phyloP scores from a whole-genome alignment of 371 early-diverging fungal species.

The Mucor ambiguus region DNA sequence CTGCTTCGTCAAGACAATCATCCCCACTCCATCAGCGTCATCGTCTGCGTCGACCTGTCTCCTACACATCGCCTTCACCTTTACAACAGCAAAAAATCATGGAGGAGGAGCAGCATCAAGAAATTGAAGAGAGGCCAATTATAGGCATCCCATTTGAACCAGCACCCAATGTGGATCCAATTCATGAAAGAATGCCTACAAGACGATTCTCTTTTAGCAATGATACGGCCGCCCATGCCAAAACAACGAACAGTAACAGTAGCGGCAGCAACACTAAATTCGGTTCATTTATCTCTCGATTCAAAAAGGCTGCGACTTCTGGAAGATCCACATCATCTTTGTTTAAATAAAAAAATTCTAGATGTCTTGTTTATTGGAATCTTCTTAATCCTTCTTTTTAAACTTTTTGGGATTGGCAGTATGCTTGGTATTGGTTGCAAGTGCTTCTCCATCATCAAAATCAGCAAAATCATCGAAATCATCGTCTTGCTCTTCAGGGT shows the following conservation, averaged over 20 bases:
- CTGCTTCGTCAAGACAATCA: constrained; percentile 3
- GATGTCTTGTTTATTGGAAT: not conserved
- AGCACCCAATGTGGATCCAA: not conserved
- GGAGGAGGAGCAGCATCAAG: not conserved
- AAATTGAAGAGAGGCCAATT: not conserved
- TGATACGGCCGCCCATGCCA: not conserved
- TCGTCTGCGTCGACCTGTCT: not conserved
- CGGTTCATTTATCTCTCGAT: constrained; percentile 4
- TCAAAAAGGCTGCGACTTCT: constrained; percentile 12
- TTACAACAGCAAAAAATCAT: not conserved
- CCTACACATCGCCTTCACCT: constrained; percentile 12
- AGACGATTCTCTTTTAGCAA: constrained; percentile 1
- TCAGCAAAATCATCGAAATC: constrained; percentile 47
- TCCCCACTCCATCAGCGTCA: not conserved
- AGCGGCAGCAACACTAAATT: not conserved
- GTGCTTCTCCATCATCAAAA: constrained; percentile 34
- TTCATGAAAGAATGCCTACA: constrained; percentile 6
- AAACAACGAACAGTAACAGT: not conserved
- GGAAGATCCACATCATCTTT: constrained; percentile 5
- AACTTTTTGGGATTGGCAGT: constrained; percentile 4
- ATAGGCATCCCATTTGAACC: constrained; percentile 8
- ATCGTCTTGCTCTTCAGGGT: constrained; percentile 23
- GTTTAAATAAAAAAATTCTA: constrained; percentile 12
- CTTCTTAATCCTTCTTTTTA: constrained; percentile 3
- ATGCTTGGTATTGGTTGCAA: constrained; percentile 5